phyloP scores from a whole-genome alignment of 495 filamentous ascomycete species.

The Neurospora sp. region DNA sequence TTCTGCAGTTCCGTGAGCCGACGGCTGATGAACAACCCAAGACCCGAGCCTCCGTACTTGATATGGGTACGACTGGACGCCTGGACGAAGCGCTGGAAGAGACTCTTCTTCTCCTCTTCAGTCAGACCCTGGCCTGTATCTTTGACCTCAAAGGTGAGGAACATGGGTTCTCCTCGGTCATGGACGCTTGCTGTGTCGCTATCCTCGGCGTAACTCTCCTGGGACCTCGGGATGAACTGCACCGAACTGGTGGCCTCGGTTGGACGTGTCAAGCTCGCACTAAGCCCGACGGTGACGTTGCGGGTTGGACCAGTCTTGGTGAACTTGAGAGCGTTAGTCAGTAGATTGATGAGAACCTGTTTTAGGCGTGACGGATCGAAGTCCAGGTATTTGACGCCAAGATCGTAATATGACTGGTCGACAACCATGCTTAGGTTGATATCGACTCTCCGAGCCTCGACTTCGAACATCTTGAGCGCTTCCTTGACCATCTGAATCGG shows the following conservation, averaged over 20 bases:
- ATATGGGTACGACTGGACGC: conserved; percentile 63
- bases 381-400: conserved; percentile 53
- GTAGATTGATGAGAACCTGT: conserved; percentile 63
- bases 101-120: conserved; percentile 51
- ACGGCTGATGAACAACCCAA: conserved; percentile 68
- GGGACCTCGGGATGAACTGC: conserved; percentile 23
- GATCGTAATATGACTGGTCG: conserved; percentile 43
- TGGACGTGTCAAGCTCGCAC: conserved; percentile 19
- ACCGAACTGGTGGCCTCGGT: conserved; percentile 23
- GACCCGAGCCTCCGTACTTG: conserved; percentile 65
- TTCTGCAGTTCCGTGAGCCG: conserved; percentile 65
- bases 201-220: conserved; percentile 10
- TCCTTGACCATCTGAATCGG: conserved; percentile 51
- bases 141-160: conserved; percentile 57
- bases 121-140: conserved; percentile 67
- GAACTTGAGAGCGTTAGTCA: conserved; percentile 70
- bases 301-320: conserved; percentile 40
- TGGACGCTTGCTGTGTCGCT: conserved; percentile 1
- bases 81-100: conserved; percentile 72
- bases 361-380: conserved; percentile 61
- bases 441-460: conserved; percentile 53
- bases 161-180: conserved; percentile 31
- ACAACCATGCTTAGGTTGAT: conserved; percentile 55
- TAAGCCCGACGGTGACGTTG: conserved; percentile 26
- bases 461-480: conserved; percentile 61